Evolutionary conservation across 2,329 filamentous ascomycete genomes (phyloP), one percentile per base, ranked within the genome.

Genomic region (Epichloe aotearoae): DNA sequence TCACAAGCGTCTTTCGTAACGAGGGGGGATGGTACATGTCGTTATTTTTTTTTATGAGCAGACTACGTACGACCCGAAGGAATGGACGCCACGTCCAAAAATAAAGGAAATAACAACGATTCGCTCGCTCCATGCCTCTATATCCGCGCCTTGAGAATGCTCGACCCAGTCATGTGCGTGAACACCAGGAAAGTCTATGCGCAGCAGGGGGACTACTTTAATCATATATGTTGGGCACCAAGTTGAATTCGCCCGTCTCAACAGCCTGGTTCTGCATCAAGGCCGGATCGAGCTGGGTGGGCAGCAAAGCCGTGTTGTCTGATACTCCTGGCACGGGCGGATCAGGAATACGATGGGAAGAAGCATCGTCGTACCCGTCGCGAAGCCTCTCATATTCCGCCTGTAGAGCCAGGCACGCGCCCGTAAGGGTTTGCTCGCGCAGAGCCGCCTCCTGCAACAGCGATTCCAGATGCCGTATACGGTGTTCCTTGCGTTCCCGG

Each of bases 381-480:
- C 59, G 53, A 26, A 73, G 64, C 50, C 65, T 64, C 50, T 69
- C 53, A 58, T 70, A 71, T 55, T 73, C 70, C 47, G 63, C 57
- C 46, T 77, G 73, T 20, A 79, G 67, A n/a, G 63, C 60, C 30
- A 69, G 64, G 59, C 81, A 80, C 4, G 76, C 77, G 48, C 72
- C 69, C 54, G 73, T 72, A 49, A 83, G 72, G 36, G 71, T 69
- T 52, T 73, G 74, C 61, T 82, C 77, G 56, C 74, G 76, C 23
- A 75, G 71, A 54, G 79, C 66, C 17, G 76, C 72, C 45, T 64
- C 64, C 30, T 30, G 30, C 34, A 83, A 72, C 57, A 79, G 72
- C 37, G 69, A 61, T 61, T 83, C 80, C 19, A 84, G 73, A 56
- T 83, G 80, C 54, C 76, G 75, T 58, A 82, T 82, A 11, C 30